Base-by-base conservation (phyloP, 1,284 basidiomycete genomes). In the Blastosporella zonata region DNA sequence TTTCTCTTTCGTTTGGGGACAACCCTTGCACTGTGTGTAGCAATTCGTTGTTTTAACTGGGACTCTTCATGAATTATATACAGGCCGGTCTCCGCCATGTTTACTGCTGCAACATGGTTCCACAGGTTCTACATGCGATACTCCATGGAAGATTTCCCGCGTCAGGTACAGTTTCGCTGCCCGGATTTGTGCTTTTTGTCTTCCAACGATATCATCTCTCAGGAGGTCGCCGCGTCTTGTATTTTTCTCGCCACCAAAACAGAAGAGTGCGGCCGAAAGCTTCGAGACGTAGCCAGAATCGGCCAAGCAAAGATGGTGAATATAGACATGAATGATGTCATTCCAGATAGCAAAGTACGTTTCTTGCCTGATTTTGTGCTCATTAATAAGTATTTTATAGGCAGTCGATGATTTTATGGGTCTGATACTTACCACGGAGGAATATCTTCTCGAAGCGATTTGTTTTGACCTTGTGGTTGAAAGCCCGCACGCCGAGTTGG, bases 51-150 rank as follows among this genome's bases (percentile, higher is more conserved):
- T 36, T 44, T 23, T 25, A 21, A 20, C 17, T 43, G 21, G 22
- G 28, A 18, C 38, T 44, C 34, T 52, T 46, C 37, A 35, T 53
- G 35, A 49, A 49, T 47, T 50, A 27, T 54, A 44, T 45, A 43
- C 62, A 92, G 89, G 46, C 85, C 87, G 25, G 80, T 82, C 18
- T 82, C 87, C 18, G 86, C 87, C 7, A 77, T 93, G 70, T 87
- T 85, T 53, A 88, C 88, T 22, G 92, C 91, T 13, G 87, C 91
- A 22, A 90, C 87, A 3, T 92, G 92, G 78, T 88, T 96, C 55
- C 94, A 97, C 67, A 82, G 94, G 10, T 97, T 97, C 69, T 97
- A 90, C 70, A 94, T 97, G 92, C 81, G 94, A 46, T 85, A 82
- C 61, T 84, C 92, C n/a, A 78, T 93, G 75, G 79, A 86, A 59